These are phyloP conservation scores for Discostella pseudostelligera DNA, from an alignment of 108 stramenopile species.

Conservation along the genomic window DNA sequence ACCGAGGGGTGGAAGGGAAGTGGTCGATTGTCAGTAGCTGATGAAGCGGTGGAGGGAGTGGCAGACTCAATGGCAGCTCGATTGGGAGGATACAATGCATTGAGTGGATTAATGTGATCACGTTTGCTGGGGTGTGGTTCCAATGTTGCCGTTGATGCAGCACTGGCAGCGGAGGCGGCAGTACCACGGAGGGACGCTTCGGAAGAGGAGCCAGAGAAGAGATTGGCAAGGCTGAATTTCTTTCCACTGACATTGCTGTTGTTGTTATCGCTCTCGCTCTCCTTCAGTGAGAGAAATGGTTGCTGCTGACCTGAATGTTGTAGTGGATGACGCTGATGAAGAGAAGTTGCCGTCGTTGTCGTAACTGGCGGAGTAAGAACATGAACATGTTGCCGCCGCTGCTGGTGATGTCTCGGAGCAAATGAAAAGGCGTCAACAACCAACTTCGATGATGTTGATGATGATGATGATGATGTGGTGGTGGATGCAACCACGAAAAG, in stretches of 20 bases:
- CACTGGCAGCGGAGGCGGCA: background rate
- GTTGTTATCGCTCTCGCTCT: background rate
- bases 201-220: constrained; percentile 24
- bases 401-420: background rate
- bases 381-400: background rate
- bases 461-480: background rate
- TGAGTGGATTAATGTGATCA: constrained; percentile 85
- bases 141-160: constrained; percentile 8
- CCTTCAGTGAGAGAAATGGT: background rate
- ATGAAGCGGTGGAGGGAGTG: background rate
- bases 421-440: background rate
- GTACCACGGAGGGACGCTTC: constrained; percentile 9
- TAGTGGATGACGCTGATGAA: no score
- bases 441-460: background rate
- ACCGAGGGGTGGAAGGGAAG: constrained; percentile 84
- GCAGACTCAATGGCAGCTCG: constrained; percentile 18
- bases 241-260: background rate
- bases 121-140: constrained; percentile 79
- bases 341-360: no score
- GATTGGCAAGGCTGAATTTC: constrained; percentile 49
- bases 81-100: constrained; percentile 61
- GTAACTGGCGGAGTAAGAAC: no score
- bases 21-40: constrained; percentile 11
- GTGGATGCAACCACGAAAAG: background rate
- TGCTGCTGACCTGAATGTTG: no score